Evolutionary conservation across 495 filamentous ascomycete species (phyloP).

Genomic region (Daldinia childiae): DNA sequence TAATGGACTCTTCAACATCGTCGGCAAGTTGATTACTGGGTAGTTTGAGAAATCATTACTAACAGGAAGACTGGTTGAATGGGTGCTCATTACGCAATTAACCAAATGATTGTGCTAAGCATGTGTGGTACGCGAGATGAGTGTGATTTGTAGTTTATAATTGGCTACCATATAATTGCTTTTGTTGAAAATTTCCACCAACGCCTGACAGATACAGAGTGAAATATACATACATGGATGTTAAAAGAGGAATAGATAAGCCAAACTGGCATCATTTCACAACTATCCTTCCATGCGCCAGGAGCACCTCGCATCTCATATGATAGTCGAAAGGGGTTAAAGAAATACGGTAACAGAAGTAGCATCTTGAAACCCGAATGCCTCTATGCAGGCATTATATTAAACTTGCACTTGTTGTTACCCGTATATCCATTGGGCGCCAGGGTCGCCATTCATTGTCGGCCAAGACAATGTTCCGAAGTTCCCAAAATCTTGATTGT

Average conservation of each 20-base stretch:
- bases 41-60: no score
- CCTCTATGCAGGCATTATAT: neutral
- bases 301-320: neutral
- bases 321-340: neutral
- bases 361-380: neutral
- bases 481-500: slow-evolving; percentile 22
- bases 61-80: no score
- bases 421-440: slow-evolving; percentile 18
- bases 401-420: neutral
- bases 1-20: no score
- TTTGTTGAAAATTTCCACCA: neutral
- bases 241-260: neutral
- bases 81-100: no score
- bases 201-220: neutral
- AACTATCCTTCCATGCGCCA: neutral
- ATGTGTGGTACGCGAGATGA: neutral
- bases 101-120: no score
- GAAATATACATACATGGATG: no score
- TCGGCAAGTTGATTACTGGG: no score
- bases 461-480: slow-evolving; percentile 22
- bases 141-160: neutral
- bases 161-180: neutral
- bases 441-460: slow-evolving; percentile 18
- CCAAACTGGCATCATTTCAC: neutral
- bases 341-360: neutral